Evolutionary conservation across 768 basidiomycete genomes (phyloP).

Genomic region (Clitopilus hobsonii): DNA sequence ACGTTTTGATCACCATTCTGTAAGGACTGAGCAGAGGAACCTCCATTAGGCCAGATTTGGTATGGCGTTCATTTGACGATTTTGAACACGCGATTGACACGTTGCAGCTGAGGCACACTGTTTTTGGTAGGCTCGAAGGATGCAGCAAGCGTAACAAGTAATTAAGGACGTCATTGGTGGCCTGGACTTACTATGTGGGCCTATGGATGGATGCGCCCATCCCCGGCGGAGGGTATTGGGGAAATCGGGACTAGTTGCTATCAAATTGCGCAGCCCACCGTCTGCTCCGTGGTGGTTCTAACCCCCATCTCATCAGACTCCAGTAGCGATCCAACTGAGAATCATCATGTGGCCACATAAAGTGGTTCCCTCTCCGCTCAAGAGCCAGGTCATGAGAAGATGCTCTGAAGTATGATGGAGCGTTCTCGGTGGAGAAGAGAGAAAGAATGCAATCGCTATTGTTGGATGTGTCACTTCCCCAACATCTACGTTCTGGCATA

Average conservation of each 20-base stretch:
- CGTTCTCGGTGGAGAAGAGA: not conserved
- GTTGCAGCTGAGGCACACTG: not conserved
- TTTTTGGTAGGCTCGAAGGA: not conserved
- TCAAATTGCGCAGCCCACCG: not conserved
- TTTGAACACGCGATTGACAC: slow-evolving; percentile 1
- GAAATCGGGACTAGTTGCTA: not conserved
- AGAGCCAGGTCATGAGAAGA: not conserved
- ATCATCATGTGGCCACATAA: not conserved
- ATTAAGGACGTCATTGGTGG: not conserved
- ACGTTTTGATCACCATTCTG: not conserved
- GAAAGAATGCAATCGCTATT: not conserved
- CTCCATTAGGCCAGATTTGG: not conserved
- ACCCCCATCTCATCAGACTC: not conserved
- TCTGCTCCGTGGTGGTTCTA: not conserved
- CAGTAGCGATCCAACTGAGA: not conserved
- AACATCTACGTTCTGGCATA: not conserved
- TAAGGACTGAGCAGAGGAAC: not conserved
- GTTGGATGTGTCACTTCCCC: not conserved
- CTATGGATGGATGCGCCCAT: too few relatives aligned
- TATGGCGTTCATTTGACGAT: not conserved
- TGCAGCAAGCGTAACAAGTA: too few relatives aligned
- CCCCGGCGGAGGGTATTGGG: not conserved
- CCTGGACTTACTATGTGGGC: too few relatives aligned
- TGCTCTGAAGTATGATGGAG: not conserved
- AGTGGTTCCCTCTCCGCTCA: not conserved